phyloP scores from a whole-genome alignment of 2,329 filamentous ascomycete species.

The Chaetomium olivaceum region DNA sequence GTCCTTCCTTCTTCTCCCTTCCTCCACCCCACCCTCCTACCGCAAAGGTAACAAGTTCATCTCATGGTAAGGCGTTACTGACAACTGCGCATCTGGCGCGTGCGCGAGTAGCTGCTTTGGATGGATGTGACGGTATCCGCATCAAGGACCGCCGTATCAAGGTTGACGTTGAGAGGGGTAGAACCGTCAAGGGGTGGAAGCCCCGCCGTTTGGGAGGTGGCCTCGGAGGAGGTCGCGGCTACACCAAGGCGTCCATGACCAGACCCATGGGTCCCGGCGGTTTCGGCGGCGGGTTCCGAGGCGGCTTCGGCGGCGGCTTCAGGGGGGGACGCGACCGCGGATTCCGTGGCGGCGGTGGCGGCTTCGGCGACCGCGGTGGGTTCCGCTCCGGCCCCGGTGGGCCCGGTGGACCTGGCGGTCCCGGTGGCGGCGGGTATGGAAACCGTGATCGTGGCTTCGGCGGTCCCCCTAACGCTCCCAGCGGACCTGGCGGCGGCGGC shows the following conservation, averaged over 20 bases:
- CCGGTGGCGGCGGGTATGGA: conserved; percentile 40
- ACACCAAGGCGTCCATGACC: conserved; percentile 77
- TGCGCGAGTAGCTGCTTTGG: conserved; percentile 79
- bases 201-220: conserved; percentile 90
- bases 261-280: conserved; percentile 67
- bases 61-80: conserved; percentile 64
- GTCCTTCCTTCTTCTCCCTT: conserved; percentile 37
- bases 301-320: conserved; percentile 58
- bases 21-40: conserved; percentile 31
- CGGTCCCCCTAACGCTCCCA: conserved; percentile 50
- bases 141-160: conserved; percentile 92
- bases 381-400: conserved; percentile 46
- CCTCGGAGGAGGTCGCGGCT: conserved; percentile 86
- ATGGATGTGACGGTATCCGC: conserved; percentile 77
- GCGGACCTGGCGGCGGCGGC: conserved; percentile 57
- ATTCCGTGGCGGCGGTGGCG: conserved; percentile 49
- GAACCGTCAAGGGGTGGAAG: conserved; percentile 91
- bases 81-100: conserved; percentile 65
- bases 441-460: conserved; percentile 60
- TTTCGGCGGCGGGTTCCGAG: conserved; percentile 57
- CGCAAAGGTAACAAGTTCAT: conserved; percentile 36
- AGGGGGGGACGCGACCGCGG: conserved; percentile 46
- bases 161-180: conserved; percentile 93
- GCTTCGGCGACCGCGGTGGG: conserved; percentile 32
- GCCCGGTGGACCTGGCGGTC: conserved; percentile 44